These are phyloP conservation scores for Fusarium sterilihyphosum DNA, from an alignment of 2,329 filamentous ascomycete species.

Conservation along the genomic window DNA sequence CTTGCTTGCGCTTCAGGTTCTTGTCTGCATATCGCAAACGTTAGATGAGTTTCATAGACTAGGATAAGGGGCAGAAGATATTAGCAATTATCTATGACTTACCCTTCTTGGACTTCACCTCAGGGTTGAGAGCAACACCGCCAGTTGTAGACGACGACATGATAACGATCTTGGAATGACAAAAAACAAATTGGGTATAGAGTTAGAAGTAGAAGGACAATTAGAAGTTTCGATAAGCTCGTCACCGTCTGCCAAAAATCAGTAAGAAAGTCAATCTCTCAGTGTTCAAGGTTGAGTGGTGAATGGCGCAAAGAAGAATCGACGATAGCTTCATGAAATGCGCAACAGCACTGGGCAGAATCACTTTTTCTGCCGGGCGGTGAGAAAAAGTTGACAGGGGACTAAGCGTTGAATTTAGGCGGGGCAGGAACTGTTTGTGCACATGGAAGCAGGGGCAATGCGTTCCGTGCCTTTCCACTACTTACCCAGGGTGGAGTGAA, in stretches of 20 bases:
- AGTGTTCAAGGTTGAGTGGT: conserved; percentile 1
- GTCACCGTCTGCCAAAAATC: background rate
- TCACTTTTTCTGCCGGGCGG: conserved; percentile 49
- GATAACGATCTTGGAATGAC: background rate
- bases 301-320: conserved; percentile 16
- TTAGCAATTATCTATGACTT: background rate
- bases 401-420: background rate
- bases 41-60: background rate
- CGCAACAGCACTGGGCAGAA: conserved; percentile 5
- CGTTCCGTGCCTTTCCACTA: conserved; percentile 14
- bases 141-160: conserved; percentile 30
- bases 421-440: conserved; percentile 4
- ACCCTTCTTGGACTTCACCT: conserved; percentile 35
- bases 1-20: conserved; percentile 24
- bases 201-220: background rate
- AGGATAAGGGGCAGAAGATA: background rate
- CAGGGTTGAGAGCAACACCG: conserved; percentile 22
- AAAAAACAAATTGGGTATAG: background rate
- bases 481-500: conserved; percentile 2
- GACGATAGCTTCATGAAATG: conserved; percentile 32
- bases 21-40: conserved; percentile 16
- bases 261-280: background rate
- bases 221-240: too few relatives aligned
- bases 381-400: conserved; percentile 18
- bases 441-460: background rate